Conservation (phyloP, 2,329 filamentous ascomycete genomes). For the Aureobasidium uvarum region DNA sequence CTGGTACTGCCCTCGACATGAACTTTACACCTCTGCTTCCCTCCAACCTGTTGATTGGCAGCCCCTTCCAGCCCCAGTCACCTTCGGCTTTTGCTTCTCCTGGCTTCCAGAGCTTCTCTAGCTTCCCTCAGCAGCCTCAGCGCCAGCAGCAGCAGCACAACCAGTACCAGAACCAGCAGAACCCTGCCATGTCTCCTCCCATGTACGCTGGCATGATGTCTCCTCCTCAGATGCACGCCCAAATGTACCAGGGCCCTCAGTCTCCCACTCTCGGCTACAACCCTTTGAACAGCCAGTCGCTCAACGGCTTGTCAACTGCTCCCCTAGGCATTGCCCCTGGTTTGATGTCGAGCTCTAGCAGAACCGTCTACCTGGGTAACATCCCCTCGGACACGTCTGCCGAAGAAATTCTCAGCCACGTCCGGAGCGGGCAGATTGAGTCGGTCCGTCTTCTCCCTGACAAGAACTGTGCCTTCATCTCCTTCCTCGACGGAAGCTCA, state of each 20-base stretch:
- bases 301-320: conserved; percentile 61
- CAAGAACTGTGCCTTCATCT: conserved; percentile 99
- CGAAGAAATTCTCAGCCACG: conserved; percentile 94
- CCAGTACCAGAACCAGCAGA: conserved; percentile 66
- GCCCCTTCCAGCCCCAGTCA: conserved; percentile 93
- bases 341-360: conserved; percentile 83
- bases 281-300: conserved; percentile 56
- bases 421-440: conserved; percentile 96
- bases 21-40: conserved; percentile 96
- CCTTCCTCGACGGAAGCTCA: conserved; percentile 94
- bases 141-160: conserved; percentile 54
- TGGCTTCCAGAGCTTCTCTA: conserved; percentile 82
- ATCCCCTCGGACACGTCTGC: conserved; percentile 97
- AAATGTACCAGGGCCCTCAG: conserved; percentile 80
- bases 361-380: conserved; percentile 96
- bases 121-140: conserved; percentile 63
- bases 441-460: conserved; percentile 95
- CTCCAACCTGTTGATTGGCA: conserved; percentile 89
- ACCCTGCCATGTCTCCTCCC: conserved; percentile 66
- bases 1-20: conserved; percentile 92
- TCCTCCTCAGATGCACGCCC: conserved; percentile 75
- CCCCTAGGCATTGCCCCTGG: conserved; percentile 75
- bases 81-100: conserved; percentile 86
- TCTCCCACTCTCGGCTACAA: conserved; percentile 78
- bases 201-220: conserved; percentile 83